Evolutionary conservation across 371 early-diverging fungal species (phyloP), one percentile per base, ranked within the genome.

Genomic region (Mucor circinelloides): DNA sequence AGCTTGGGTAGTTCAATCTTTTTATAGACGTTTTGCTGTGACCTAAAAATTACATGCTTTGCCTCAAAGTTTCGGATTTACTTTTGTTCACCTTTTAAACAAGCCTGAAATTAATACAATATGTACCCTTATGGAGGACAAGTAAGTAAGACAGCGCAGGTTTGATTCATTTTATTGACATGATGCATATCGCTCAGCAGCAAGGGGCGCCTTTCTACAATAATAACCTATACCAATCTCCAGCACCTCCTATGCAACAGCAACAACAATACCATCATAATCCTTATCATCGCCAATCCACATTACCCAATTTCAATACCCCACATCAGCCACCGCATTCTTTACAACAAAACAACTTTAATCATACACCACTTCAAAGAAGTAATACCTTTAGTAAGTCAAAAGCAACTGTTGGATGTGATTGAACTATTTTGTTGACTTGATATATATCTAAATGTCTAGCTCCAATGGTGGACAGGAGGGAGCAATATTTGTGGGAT

Each of bases 401-500:
- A 23, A 52, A 25, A 40, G 30, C 48, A 50, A 23, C 31, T 23
- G 38, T 17, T 44, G 17, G n/a, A 19, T 44, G 19, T 1, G 19
- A 23, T 25, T 10, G 3, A 19, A 23, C 2, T 2, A 50, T 50
- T 3, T 50, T 13, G 17, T 36, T 36, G 8, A 42, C n/a, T n/a
- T 42, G 42, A 42, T 2, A 12, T 28, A 23, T 52, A 25, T 13
- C 23, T 12, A 5, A 15, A 27, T 27, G 4, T 58, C 2, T 40
- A 62, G 48, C 36, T 25, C 38, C 61, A 19, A 57, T 61, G 36
- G 56, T 42, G 2, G 77, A 81, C 36, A 74, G 72, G 30, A 72
- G 78, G 46, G 79, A 85, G 28, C 74, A 72, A 42, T 82, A 85
- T 65, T 73, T 89, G 30, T 83, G 82, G 74, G 74, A 75, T 42